A percentile compares a stretch with the other conserved stretches of the same genome.
Evolutionary conservation across 169 alveolate species (phyloP).

Genomic region (Plasmodium chabaudi): DNA sequence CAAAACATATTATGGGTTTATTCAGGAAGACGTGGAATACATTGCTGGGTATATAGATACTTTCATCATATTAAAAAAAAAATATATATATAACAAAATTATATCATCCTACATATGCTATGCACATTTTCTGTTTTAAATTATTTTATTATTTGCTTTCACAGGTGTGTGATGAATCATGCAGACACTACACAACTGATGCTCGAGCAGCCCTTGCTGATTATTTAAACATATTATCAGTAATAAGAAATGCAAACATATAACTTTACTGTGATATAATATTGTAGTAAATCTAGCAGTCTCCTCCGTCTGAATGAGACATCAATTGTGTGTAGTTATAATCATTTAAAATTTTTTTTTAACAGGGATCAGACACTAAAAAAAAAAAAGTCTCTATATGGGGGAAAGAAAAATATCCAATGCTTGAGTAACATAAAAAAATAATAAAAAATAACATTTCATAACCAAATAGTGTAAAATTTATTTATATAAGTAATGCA

Average conservation of each 20-base stretch:
- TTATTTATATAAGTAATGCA: background rate
- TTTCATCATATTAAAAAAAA: background rate
- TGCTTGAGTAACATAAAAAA: constrained; percentile 49
- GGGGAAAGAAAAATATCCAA: constrained; percentile 71
- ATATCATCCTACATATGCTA: background rate
- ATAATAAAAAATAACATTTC: background rate
- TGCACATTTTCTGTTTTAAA: background rate
- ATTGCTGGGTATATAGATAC: constrained; percentile 97
- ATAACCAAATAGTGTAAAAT: background rate
- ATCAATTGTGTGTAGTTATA: background rate
- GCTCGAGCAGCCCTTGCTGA: constrained; percentile 72
- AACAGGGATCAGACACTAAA: constrained; percentile 47
- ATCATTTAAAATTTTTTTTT: background rate
- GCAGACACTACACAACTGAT: constrained; percentile 61
- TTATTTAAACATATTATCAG: constrained; percentile 66
- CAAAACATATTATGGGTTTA: constrained; percentile 94
- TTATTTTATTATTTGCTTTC: background rate
- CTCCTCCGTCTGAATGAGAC: background rate
- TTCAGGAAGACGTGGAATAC: constrained; percentile 99
- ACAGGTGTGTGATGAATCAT: constrained; percentile 69
- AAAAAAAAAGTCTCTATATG: constrained; percentile 66
- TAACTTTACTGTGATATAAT: background rate
- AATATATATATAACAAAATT: background rate
- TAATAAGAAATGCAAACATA: constrained; percentile 12
- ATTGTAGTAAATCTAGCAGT: background rate